Percentiles rank a stretch among this genome's conserved stretches.
Conservation (phyloP, 768 basidiomycete genomes). For the Pisolithus orientalis region DNA sequence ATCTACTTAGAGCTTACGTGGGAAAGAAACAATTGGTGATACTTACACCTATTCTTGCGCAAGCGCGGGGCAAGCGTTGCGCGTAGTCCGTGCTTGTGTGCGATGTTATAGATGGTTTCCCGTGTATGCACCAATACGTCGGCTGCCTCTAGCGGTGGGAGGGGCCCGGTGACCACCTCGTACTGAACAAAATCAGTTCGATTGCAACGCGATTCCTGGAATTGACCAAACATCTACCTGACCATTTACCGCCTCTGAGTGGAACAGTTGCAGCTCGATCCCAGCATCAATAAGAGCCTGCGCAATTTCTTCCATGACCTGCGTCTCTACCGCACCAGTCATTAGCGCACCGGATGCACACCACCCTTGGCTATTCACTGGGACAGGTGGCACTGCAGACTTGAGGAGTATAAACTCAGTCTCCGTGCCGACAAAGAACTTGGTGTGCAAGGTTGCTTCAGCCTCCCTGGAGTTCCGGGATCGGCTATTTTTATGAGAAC, state of each 20-base stretch:
- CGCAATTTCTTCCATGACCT: conserved; percentile 53
- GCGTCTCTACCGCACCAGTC: conserved; percentile 41
- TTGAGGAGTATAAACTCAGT: conserved; percentile 64
- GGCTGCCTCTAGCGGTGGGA: conserved; percentile 57
- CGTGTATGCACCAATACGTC: conserved; percentile 63
- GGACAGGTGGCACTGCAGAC: conserved; percentile 37
- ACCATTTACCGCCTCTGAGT: conserved; percentile 64
- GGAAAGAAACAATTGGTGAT: too few species aligned
- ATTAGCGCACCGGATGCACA: conserved; percentile 31
- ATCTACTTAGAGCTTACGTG: not conserved
- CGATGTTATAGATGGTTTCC: conserved; percentile 61
- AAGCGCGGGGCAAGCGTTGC: conserved; percentile 64
- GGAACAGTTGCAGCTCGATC: conserved; percentile 63
- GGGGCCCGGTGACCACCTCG: conserved; percentile 63
- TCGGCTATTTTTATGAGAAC: not conserved
- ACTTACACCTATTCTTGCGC: conserved; percentile 32
- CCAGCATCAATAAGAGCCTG: conserved; percentile 40
- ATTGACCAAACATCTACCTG: conserved; percentile 35
- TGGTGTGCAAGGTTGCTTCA: conserved; percentile 24
- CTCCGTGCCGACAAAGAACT: conserved; percentile 65
- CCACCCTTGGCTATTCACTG: conserved; percentile 45
- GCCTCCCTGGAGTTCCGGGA: conserved; percentile 26
- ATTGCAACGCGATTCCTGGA: not conserved
- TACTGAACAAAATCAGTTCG: conserved; percentile 31
- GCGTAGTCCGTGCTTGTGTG: conserved; percentile 53